Percentiles rank a stretch among this genome's conserved stretches.
Evolutionary conservation across 257 asterid species (phyloP).

Genomic region (Salvia miltiorrhiza): DNA sequence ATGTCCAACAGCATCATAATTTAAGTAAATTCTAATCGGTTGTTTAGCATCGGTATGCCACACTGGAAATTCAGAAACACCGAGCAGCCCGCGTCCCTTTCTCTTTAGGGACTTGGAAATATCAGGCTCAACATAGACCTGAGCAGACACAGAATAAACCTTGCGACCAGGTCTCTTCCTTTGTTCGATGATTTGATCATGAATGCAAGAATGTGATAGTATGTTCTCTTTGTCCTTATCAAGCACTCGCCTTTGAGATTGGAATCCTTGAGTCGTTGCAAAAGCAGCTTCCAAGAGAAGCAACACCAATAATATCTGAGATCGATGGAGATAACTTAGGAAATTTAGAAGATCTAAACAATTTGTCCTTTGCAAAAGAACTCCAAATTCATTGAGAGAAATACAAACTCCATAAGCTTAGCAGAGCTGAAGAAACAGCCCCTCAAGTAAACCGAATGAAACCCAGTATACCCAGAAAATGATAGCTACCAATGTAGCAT

Average conservation of each 20-base stretch:
- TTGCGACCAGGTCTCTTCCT: constrained; percentile 77
- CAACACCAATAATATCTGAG: constrained; percentile 63
- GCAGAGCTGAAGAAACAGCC: constrained; percentile 1
- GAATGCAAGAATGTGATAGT: constrained; percentile 82
- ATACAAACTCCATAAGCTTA: constrained; percentile 2
- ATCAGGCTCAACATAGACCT: constrained; percentile 59
- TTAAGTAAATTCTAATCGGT: constrained; percentile 86
- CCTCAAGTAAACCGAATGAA: constrained; percentile 1
- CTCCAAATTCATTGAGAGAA: not conserved
- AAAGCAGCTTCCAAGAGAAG: constrained; percentile 50
- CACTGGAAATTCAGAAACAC: constrained; percentile 35
- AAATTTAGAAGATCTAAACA: not conserved
- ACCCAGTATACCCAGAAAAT: not conserved
- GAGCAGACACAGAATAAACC: constrained; percentile 82
- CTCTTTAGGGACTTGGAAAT: constrained; percentile 35
- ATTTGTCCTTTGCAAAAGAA: not conserved
- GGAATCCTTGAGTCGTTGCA: constrained; percentile 40
- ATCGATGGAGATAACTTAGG: constrained; percentile 6
- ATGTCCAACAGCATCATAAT: constrained; percentile 98
- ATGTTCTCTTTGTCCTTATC: constrained; percentile 40
- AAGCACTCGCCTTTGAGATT: constrained; percentile 36
- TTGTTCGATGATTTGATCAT: constrained; percentile 84
- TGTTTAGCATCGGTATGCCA: constrained; percentile 51
- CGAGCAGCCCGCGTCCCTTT: constrained; percentile 69
- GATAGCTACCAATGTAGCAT: not conserved